A percentile compares a stretch with the other conserved stretches of the same genome.
phyloP scores from a whole-genome alignment of 2,329 filamentous ascomycete genomes.

The Aspergillus tamarii region DNA sequence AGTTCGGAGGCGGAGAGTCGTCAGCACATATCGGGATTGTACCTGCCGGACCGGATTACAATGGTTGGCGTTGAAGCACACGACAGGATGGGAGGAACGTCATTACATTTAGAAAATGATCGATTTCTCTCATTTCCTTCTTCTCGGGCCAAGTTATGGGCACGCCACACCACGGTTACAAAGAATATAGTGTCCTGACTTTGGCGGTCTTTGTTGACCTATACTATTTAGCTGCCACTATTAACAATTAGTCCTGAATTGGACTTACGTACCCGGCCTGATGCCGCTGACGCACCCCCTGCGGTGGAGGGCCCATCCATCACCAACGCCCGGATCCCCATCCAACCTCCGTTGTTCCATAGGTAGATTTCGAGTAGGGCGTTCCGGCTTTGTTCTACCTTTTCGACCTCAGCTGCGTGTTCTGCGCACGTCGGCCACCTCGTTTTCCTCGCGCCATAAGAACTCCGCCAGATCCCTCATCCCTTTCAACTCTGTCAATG shows the following conservation, averaged over 20 bases:
- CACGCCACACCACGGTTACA: not conserved
- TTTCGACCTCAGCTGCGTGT: constrained; percentile 25
- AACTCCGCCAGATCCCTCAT: constrained; percentile 14
- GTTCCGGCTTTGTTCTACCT: constrained; percentile 19
- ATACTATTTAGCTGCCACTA: not conserved
- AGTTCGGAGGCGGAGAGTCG: constrained; percentile 5
- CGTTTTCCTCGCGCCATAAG: constrained; percentile 18
- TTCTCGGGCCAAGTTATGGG: not conserved
- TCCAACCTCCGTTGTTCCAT: constrained; percentile 48
- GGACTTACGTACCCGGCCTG: constrained; percentile 16
- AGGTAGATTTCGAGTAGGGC: constrained; percentile 14
- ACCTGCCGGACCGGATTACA: constrained; percentile 5
- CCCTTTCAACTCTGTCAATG: constrained; percentile 18
- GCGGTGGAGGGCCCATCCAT: constrained; percentile 40
- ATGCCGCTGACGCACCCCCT: constrained; percentile 42
- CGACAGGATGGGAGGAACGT: not conserved
- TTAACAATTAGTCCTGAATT: constrained; percentile 5
- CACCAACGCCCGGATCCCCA: constrained; percentile 55
- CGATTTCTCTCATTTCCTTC: not conserved
- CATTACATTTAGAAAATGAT: not conserved
- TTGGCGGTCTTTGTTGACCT: not conserved
- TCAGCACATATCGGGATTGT: not conserved
- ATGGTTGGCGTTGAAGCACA: not conserved
- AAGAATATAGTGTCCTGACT: constrained; percentile 1
- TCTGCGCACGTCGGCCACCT: constrained; percentile 23